Base-by-base conservation (phyloP, 2,329 filamentous ascomycete species). In the Stromatinia cepivora region DNA sequence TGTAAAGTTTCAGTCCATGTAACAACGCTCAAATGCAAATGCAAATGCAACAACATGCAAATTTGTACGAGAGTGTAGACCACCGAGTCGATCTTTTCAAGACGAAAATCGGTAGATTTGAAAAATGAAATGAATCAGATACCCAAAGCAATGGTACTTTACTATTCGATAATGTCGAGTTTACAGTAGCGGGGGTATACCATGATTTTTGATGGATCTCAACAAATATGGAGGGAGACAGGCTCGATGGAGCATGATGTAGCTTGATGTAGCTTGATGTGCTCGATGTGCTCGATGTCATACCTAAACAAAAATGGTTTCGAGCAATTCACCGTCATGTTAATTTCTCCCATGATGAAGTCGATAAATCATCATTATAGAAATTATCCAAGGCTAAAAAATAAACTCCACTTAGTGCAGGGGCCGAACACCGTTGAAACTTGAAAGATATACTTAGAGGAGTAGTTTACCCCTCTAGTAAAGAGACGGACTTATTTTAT, bases 401-500 rank as follows among this genome's bases (percentile, higher is more conserved):
- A 20, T 28, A 36, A 28, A 25, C 31, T 63, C 31, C 45, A 63
- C 45, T 36, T 63, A 31, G 59, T 63, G 20, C 15, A 63, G 11
- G 34, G 28, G 31, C 45, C 31, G 45, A 50, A 39, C 34, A 58
- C 28, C 28, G 28, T 56, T n/a, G 31, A 34, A 15, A 54, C 15
- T 56, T n/a, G 31, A 34, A 15, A 54, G 28, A 61, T 11, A 46
- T 61, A 25, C 13, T 36, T 50, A 50, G 59, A 50, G 59, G 59
- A 63, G 45, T 50, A 62, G 45, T 62, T 61, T 50, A 42, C 2
- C 59, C 46, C 59, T 62, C 58, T 63, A 63, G 59, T 50, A n/a
- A n/a, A 50, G 17, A 36, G 45, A 63, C 45, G 31, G 22, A 63
- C 4, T 28, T 63, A 20, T n/a, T 50, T 25, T 36, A 6, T 63